Conservation (phyloP, 1,284 basidiomycete genomes). For the Microbotryum saponariae region DNA sequence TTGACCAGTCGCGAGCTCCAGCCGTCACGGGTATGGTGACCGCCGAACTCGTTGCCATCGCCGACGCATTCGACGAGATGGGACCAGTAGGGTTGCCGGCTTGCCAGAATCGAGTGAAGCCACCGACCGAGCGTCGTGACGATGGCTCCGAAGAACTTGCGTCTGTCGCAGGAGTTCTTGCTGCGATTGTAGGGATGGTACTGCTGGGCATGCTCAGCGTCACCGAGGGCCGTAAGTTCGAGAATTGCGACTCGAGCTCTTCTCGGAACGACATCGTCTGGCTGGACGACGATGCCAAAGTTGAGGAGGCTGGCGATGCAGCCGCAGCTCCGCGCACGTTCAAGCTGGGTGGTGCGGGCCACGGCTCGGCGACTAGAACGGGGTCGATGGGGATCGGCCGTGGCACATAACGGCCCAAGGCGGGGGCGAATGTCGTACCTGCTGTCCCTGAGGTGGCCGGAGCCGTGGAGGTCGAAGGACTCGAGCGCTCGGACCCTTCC, state of each 20-base stretch:
- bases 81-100: too few relatives aligned
- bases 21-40: too few relatives aligned
- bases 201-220: not conserved
- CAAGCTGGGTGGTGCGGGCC: too few relatives aligned
- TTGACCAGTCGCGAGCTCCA: too few relatives aligned
- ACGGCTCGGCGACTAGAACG: not conserved
- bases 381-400: not conserved
- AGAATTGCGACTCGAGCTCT: not conserved
- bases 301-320: not conserved
- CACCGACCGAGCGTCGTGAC: not conserved
- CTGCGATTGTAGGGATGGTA: not conserved
- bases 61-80: too few relatives aligned
- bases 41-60: too few relatives aligned
- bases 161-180: not conserved
- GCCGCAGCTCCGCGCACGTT: not conserved
- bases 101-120: too few relatives aligned
- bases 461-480: too few relatives aligned
- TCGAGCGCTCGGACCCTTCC: too few relatives aligned
- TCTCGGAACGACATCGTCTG: not conserved
- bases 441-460: too few relatives aligned
- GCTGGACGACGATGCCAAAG: not conserved
- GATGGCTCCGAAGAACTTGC: not conserved
- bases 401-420: not conserved
- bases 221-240: not conserved
- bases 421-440: slow-evolving; percentile 1